Conservation (phyloP, 441 rosid species). For the Gossypium gossypioides region DNA sequence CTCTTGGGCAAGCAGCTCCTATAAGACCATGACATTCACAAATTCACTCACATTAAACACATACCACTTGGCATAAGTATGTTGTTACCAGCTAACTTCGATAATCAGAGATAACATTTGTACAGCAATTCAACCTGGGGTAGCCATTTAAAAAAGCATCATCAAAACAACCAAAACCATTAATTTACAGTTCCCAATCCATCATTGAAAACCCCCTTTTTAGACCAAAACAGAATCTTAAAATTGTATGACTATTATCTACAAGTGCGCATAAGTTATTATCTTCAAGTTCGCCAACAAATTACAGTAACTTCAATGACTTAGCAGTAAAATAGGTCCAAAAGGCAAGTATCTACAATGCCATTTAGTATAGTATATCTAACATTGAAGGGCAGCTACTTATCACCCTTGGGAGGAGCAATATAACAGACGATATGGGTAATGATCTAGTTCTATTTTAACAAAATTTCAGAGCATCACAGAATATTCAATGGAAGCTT, state of each 20-base stretch:
- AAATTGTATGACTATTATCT: neutral
- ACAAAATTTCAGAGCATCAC: neutral
- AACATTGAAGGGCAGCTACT: neutral
- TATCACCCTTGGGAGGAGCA: neutral
- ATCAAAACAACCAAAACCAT: neutral
- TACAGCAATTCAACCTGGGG: neutral
- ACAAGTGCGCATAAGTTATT: neutral
- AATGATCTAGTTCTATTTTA: neutral
- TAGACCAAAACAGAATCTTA: neutral
- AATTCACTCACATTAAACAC: constrained; percentile 7
- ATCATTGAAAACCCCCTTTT: neutral
- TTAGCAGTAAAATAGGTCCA: neutral
- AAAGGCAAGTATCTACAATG: neutral
- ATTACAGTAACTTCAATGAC: neutral
- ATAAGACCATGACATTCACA: constrained; percentile 11
- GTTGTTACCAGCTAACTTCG: neutral
- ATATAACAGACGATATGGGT: neutral
- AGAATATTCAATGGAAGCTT: neutral
- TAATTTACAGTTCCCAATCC: neutral
- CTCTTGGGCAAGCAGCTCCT: constrained; percentile 64
- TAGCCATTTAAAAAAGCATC: neutral
- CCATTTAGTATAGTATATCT: neutral
- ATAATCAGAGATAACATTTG: neutral
- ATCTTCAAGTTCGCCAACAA: neutral
- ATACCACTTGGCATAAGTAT: neutral